Percentiles rank a stretch among this genome's conserved stretches.
phyloP scores from a whole-genome alignment of 164 flowering plant species.

The Nelumbo lutea region DNA sequence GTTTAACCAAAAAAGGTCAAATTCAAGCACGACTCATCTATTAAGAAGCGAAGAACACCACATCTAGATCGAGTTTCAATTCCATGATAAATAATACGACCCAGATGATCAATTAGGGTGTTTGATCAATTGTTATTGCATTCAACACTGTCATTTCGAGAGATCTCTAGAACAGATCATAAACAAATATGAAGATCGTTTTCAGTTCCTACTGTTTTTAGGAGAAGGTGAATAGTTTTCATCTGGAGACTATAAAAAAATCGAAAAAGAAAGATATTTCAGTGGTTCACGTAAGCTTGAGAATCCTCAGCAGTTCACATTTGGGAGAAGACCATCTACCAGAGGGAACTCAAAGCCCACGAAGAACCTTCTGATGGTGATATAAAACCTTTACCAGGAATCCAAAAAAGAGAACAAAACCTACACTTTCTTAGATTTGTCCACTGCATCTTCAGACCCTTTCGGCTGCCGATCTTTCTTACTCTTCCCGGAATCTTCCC shows the following conservation, averaged over 20 bases:
- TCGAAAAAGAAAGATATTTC: background rate
- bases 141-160: background rate
- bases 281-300: background rate
- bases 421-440: conserved; percentile 48
- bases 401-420: conserved; percentile 11
- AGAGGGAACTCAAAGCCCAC: too few species aligned
- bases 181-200: background rate
- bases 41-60: background rate
- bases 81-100: background rate
- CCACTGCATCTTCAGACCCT: conserved; percentile 36
- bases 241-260: background rate
- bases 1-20: background rate
- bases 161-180: background rate
- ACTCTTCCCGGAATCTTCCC: conserved; percentile 30
- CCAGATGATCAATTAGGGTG: background rate
- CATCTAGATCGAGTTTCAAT: background rate
- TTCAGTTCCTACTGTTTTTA: background rate
- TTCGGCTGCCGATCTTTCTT: conserved; percentile 30
- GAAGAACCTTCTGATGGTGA: background rate
- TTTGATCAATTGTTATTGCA: background rate
- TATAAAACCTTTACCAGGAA: background rate
- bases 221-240: background rate
- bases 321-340: too few species aligned
- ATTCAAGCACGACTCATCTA: background rate
- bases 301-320: background rate